Evolutionary conservation across 345 rosid species (phyloP).

Genomic region (Melastoma malabathricum): DNA sequence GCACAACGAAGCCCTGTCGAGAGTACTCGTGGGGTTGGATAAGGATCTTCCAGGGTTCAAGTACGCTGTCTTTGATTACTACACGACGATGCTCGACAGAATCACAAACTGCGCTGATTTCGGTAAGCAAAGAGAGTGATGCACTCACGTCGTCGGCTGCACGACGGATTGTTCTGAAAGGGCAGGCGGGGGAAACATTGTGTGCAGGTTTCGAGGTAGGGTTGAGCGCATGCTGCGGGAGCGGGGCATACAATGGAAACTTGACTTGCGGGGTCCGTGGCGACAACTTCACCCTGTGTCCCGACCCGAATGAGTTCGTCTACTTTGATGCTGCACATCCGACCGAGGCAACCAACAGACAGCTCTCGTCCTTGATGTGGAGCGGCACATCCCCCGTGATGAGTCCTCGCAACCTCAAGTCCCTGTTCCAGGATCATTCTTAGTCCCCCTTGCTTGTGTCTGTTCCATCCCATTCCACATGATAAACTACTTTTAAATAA

Average conservation of each 20-base stretch:
- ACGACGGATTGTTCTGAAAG: too few species aligned
- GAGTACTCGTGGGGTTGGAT: constrained; percentile 4
- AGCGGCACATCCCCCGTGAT: constrained; percentile 1
- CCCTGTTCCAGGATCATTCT: background rate
- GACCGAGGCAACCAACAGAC: constrained; percentile 5
- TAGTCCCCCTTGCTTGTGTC: too few species aligned
- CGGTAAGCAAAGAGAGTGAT: background rate
- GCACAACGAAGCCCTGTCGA: constrained; percentile 16
- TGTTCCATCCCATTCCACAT: too few species aligned
- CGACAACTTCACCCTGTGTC: constrained; percentile 1
- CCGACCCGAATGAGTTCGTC: constrained; percentile 6
- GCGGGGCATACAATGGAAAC: constrained; percentile 4
- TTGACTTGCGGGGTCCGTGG: constrained; percentile 3
- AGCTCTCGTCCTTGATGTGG: constrained; percentile 11
- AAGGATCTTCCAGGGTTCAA: constrained; percentile 12
- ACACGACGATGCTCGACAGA: constrained; percentile 3
- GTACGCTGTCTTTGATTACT: constrained; percentile 9
- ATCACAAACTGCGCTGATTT: constrained; percentile 4
- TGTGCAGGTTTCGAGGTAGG: background rate
- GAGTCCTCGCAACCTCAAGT: constrained; percentile 7
- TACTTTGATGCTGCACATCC: constrained; percentile 8
- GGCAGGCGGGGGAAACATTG: too few species aligned
- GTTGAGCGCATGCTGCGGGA: constrained; percentile 6
- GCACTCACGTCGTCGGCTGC: too few species aligned
- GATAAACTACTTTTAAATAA: too few species aligned